Evolutionary conservation across 2,329 filamentous ascomycete species (phyloP), one percentile per base, ranked within the genome.

Genomic region (Lasiodiplodia sp.): DNA sequence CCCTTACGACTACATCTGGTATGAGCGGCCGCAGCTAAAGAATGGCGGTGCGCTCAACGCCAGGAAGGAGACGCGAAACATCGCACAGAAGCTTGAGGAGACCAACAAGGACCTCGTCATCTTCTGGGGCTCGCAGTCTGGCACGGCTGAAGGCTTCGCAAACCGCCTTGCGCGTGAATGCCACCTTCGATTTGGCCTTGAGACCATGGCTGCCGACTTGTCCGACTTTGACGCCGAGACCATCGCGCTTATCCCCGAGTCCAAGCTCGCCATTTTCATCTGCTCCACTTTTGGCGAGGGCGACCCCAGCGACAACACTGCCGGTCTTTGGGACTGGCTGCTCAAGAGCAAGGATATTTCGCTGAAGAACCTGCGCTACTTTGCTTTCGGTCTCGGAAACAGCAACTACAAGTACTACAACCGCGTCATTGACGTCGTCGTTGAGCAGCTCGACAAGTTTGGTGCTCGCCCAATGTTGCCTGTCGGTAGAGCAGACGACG

Each of bases 121-220:
- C 44, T 83, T 85, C 75, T 85, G 81, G 80, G 82, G 82, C n/a
- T 84, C 83, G 2, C 83, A 85, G 69, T 83, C 82, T 4, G 83
- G 83, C 10, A 84, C 82, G 0, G 81, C 82, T 0, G 82, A 84
- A 70, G 76, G 77, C 11, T 79, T 84, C 63, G 82, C 83, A 8
- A 77, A 78, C 62, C 76, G 77, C 5, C 73, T 85, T 0, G 78
- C 77, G 4, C 76, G 79, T 57, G 83, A 85, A 60, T 78, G 78
- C 55, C 73, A 75, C 21, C 74, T 76, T 37, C 76, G 78, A 21
- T 83, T 83, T 58, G 80, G 81, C 5, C 74, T 83, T 14, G 75
- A 80, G 53, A 73, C 77, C 8, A 70, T 85, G 31, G 77, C 77
- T 0, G 83, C 81, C 6, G 83, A 86, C 68, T 74, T 85, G 2